Evolutionary conservation across 441 rosid species (phyloP).

Genomic region (Codiaeum variegatum): DNA sequence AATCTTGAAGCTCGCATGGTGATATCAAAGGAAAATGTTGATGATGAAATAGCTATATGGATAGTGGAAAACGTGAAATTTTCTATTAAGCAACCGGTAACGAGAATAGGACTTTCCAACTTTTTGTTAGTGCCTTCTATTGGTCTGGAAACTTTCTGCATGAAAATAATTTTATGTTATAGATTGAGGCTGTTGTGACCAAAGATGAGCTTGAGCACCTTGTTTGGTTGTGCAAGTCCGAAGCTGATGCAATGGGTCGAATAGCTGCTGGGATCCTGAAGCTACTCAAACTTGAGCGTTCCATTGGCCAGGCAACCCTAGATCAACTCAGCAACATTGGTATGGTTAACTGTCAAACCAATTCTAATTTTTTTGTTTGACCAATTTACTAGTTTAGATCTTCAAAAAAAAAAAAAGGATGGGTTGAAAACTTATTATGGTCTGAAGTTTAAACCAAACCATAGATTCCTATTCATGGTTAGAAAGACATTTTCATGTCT

Average conservation of each 20-base stretch:
- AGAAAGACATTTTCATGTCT: background rate
- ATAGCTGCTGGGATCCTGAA: slow-evolving; percentile 80
- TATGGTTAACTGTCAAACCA: slow-evolving; percentile 28
- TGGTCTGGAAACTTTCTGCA: background rate
- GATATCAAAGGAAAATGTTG: slow-evolving; percentile 44
- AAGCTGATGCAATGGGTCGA: slow-evolving; percentile 89
- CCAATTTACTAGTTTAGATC: background rate
- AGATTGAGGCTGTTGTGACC: slow-evolving; percentile 89
- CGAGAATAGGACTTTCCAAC: slow-evolving; percentile 19
- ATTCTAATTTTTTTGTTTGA: background rate
- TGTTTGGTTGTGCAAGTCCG: slow-evolving; percentile 72
- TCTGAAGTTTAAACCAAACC: background rate
- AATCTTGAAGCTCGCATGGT: slow-evolving; percentile 69
- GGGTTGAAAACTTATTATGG: background rate
- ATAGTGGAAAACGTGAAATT: slow-evolving; percentile 72
- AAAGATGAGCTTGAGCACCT: slow-evolving; percentile 89
- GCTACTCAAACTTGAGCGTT: slow-evolving; percentile 74
- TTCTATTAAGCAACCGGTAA: slow-evolving; percentile 85
- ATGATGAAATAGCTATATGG: slow-evolving; percentile 61
- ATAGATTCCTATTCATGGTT: background rate
- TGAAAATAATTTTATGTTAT: slow-evolving; percentile 18
- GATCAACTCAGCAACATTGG: slow-evolving; percentile 93
- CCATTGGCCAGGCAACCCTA: slow-evolving; percentile 74
- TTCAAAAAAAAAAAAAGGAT: too few species aligned
- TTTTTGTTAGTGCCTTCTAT: slow-evolving; percentile 1